phyloP scores from a whole-genome alignment of 129 eudicot species.

The Saussurea involucrata region DNA sequence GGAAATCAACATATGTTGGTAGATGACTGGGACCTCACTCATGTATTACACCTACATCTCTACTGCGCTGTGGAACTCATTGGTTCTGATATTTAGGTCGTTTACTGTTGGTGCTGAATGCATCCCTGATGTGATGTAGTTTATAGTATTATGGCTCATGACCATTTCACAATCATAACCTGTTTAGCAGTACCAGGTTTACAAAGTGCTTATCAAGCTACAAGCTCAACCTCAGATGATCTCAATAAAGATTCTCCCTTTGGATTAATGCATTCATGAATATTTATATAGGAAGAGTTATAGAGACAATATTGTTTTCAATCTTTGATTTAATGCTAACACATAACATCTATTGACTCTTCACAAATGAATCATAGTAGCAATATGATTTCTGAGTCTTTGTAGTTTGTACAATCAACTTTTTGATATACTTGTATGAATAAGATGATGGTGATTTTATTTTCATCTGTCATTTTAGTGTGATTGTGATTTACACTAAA shows the following conservation, averaged over 20 bases:
- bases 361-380: not conserved
- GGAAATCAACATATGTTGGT: not conserved
- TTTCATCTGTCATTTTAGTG: no score
- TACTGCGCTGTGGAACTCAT: not conserved
- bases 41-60: not conserved
- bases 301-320: no score
- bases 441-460: no score
- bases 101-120: no score
- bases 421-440: not conserved
- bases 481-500: no score
- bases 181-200: not conserved
- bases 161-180: not conserved
- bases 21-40: not conserved
- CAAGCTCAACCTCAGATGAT: not conserved
- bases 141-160: not conserved
- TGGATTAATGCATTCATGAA: not conserved
- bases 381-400: not conserved
- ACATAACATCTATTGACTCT: not conserved
- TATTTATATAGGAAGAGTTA: not conserved
- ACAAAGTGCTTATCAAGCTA: not conserved
- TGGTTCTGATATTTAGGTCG: not conserved
- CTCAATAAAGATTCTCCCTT: not conserved
- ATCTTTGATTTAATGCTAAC: no score
- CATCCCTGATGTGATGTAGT: not conserved
- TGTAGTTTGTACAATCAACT: not conserved